Base-by-base conservation (phyloP, 352 stramenopile species). In the Phytophthora pseudosyringae region DNA sequence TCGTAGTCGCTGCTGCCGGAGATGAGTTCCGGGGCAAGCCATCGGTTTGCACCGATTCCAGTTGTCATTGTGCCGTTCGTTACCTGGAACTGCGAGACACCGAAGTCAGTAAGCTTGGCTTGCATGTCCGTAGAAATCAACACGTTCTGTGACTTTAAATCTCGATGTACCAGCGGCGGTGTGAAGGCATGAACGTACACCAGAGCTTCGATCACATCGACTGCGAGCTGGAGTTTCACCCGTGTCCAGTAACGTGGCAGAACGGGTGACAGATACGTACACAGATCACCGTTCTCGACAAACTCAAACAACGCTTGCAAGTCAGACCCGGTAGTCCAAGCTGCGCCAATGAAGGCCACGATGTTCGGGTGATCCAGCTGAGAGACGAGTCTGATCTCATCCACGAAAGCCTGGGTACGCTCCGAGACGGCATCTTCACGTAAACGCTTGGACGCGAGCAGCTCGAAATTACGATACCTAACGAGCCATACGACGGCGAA, bases 21-120 rank as follows among this genome's bases (percentile, higher is more conserved):
- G 35, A 97, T 66, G 31, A 89, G 46, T 57, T 93, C 84, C 3
- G 83, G 81, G 8, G 84, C 80, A 1, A 78, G 56, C 84, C 84
- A 91, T 38, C 78, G 79, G 32, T 69, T 78, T 1, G 80, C 89
- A n/a, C 73, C 78, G 1, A 80, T 67, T n/a, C 61, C 54, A 6
- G 46, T 56, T 5, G 59, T 77, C 70, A 78, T 78, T 10, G 54
- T 73, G 6, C 46, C 18, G 11, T 81, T 57, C 11, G 21, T 18
- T 25, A 47, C 59, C 25, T 53, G 16, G 16, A 48, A 57, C 2
- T 50, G 21, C 4, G 48, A 62, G 1, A 55, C 59, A 12, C 63
- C 59, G 15, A 75, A 67, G n/a, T 73, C 64, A 2, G 46, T 59
- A 38, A 80, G 35, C 29, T 80, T 75, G 26, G 66, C 69, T n/a